These are phyloP conservation scores for Aspergillus ibericus DNA, from an alignment of 2,329 filamentous ascomycete species.

Conservation along the genomic window DNA sequence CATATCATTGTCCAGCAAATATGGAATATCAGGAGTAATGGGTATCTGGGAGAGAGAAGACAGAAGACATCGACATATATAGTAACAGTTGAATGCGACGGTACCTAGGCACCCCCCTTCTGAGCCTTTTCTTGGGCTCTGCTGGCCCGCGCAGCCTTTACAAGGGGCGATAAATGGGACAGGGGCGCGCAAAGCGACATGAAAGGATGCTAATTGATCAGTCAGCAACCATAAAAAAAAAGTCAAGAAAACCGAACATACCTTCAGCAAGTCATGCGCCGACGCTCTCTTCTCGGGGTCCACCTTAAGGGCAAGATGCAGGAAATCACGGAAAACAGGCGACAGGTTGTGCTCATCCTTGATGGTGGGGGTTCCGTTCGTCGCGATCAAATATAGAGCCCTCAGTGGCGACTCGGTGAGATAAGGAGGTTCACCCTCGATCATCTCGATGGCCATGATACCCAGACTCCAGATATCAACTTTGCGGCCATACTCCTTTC, in stretches of 20 bases:
- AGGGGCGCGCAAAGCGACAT: constrained; percentile 75
- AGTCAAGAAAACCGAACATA: constrained; percentile 53
- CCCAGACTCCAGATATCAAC: constrained; percentile 98
- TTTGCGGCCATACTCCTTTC: constrained; percentile 97
- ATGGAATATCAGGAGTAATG: constrained; percentile 23
- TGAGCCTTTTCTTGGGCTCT: constrained; percentile 80
- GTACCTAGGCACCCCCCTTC: constrained; percentile 51
- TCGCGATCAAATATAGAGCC: constrained; percentile 93
- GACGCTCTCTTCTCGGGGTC: constrained; percentile 96
- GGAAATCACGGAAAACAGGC: constrained; percentile 82
- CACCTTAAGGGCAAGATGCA: constrained; percentile 90
- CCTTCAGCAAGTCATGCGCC: constrained; percentile 87
- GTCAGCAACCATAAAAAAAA: constrained; percentile 16
- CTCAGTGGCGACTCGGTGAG: constrained; percentile 91
- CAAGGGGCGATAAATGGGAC: constrained; percentile 77
- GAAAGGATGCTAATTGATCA: constrained; percentile 66
- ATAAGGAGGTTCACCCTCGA: constrained; percentile 96
- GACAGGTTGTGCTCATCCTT: constrained; percentile 87
- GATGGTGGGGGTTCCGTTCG: constrained; percentile 90
- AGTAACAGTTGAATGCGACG: constrained; percentile 22
- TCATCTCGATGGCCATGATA: constrained; percentile 99
- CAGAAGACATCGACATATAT: constrained; percentile 30
- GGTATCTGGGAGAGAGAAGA: constrained; percentile 30
- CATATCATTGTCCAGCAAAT: constrained; percentile 19
- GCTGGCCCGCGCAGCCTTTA: constrained; percentile 80